Percentiles rank a stretch among this genome's conserved stretches.
These are phyloP conservation scores for Boletus sensibilis DNA, from an alignment of 768 basidiomycete species.

Conservation along the genomic window DNA sequence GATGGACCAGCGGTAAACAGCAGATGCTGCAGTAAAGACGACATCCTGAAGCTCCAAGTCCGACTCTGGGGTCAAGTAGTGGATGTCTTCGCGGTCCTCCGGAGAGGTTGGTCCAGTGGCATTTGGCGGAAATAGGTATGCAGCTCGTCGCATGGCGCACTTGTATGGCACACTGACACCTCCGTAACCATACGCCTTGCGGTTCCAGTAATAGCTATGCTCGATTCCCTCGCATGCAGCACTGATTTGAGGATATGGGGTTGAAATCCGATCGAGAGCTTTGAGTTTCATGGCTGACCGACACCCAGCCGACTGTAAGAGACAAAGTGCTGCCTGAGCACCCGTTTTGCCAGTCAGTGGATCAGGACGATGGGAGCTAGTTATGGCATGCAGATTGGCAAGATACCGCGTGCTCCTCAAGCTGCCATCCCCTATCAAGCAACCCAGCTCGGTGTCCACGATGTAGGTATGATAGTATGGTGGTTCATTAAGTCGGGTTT, in stretches of 20 bases:
- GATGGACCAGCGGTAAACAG: neutral
- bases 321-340: slow-evolving; percentile 38
- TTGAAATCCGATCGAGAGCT: neutral
- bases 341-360: slow-evolving; percentile 43
- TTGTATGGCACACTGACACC: neutral
- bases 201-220: neutral
- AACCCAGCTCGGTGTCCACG: slow-evolving; percentile 1
- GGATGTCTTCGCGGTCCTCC: neutral
- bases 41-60: neutral
- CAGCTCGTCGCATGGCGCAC: neutral
- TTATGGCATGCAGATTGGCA: slow-evolving; percentile 43
- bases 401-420: slow-evolving; percentile 30
- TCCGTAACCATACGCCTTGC: too few species aligned
- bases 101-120: neutral
- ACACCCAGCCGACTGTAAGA: slow-evolving; percentile 21
- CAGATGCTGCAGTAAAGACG: neutral
- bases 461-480: neutral
- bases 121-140: neutral
- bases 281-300: slow-evolving; percentile 39
- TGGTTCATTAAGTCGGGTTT: neutral
- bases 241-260: neutral
- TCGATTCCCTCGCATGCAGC: neutral
- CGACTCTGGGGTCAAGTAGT: neutral
- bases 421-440: slow-evolving; percentile 21
- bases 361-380: slow-evolving; percentile 39